Evolutionary conservation across 495 filamentous ascomycete species (phyloP), one percentile per base, ranked within the genome.

Genomic region (Tuber calosporum): DNA sequence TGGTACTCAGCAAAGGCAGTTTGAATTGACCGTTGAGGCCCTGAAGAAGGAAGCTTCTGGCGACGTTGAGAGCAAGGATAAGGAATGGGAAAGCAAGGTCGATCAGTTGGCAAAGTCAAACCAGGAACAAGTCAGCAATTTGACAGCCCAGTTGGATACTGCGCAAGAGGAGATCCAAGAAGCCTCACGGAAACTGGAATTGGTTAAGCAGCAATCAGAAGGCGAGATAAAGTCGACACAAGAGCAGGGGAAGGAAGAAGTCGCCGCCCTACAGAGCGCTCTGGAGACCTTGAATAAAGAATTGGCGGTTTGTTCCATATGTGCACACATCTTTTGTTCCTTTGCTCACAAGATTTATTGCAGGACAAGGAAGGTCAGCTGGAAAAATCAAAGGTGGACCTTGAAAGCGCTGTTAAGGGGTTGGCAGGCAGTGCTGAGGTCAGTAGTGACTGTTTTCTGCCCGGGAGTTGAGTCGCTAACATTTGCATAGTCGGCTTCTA

Each of bases 101-200:
- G 70, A 72, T 39, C 78, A 81, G 53, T 69, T 81, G 20, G 72
- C 73, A 40, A 72, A 42, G 40, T 41, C 78, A 6, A 58, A 77
- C 38, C 74, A 77, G 39, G 75, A 77, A 40, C 76, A 77, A 37
- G 62, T 78, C 72, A 67, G 70, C 66, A 69, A 36, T 1, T 58
- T 78, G 68, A 73, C 42, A 66, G 43, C 38, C 66, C 45, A 80
- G 70, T 66, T 85, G 22, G 83, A 83, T 13, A 82, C 82, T 66
- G 85, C 85, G 72, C 82, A 85, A 9, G 77, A 83, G 43, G 81
- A 86, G 66, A 82, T 85, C 34, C 73, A 75, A 4, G 82, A 84
- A 43, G 80, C 85, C 20, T 83, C 82, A 71, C 73, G 83, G 71
- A 40, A 39, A 26, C 45, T 79, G 2, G 66, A 75, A 73, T 37